Evolutionary conservation across 2,329 filamentous ascomycete species (phyloP).

Genomic region (Cryphonectria parasitica): DNA sequence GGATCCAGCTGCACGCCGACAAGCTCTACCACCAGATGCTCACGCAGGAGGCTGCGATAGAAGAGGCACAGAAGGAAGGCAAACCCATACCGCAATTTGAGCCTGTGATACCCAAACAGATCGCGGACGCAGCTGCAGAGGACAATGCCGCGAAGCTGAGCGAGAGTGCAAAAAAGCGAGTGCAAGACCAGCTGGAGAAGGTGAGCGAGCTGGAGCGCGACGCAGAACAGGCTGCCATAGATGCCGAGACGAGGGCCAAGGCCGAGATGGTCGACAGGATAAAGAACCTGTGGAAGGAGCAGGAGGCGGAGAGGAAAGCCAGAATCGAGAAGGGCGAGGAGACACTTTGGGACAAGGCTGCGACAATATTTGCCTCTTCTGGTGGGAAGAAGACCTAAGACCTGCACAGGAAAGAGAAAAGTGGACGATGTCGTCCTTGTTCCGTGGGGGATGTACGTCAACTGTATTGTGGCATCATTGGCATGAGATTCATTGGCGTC

Average conservation of each 20-base stretch:
- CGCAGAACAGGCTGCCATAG: constrained; percentile 66
- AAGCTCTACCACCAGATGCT: constrained; percentile 86
- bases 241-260: constrained; percentile 65
- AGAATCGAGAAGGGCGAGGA: constrained; percentile 60
- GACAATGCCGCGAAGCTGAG: constrained; percentile 39
- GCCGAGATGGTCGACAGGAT: constrained; percentile 62
- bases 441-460: neutral
- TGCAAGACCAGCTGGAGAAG: constrained; percentile 61
- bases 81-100: constrained; percentile 62
- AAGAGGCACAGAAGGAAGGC: constrained; percentile 67
- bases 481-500: neutral
- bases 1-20: constrained; percentile 96
- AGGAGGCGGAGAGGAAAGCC: constrained; percentile 56
- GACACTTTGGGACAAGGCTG: constrained; percentile 47
- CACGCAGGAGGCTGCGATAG: constrained; percentile 75
- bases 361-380: constrained; percentile 36
- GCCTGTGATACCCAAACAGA: constrained; percentile 52
- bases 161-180: constrained; percentile 53
- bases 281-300: constrained; percentile 57
- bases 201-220: constrained; percentile 61
- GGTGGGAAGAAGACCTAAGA: constrained; percentile 21
- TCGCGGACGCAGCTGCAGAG: constrained; percentile 29
- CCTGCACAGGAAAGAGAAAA: neutral
- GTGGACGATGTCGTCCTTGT: neutral
- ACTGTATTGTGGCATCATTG: neutral